These are phyloP conservation scores for Omphalotus olearius DNA, from an alignment of 1,284 basidiomycete species.

Conservation along the genomic window DNA sequence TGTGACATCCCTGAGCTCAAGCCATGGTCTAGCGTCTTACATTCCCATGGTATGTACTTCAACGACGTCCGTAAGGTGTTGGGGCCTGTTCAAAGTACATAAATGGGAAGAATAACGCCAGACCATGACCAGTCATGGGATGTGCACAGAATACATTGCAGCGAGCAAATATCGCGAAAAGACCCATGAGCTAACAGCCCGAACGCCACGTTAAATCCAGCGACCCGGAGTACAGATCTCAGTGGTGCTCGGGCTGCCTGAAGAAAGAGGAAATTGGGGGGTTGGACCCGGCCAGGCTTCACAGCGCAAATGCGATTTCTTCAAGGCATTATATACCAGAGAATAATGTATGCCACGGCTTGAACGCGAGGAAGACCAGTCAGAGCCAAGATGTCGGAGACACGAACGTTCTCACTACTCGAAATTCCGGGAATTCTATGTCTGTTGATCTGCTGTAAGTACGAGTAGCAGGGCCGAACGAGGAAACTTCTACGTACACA, in stretches of 20 bases:
- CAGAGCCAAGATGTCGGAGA: too few relatives aligned
- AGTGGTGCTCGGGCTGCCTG: not conserved
- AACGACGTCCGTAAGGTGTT: conserved; percentile 20
- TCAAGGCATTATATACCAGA: too few relatives aligned
- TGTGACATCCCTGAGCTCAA: too few relatives aligned
- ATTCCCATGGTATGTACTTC: conserved; percentile 41
- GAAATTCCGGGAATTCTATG: too few relatives aligned
- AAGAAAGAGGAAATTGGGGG: too few relatives aligned
- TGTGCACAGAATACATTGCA: not conserved
- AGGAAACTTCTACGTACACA: too few relatives aligned
- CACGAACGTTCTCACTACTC: too few relatives aligned
- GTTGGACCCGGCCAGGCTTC: too few relatives aligned
- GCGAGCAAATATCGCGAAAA: not conserved
- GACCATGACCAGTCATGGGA: conserved; percentile 1
- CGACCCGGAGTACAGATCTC: not conserved
- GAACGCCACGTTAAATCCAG: not conserved
- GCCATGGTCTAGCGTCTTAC: conserved; percentile 38
- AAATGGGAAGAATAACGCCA: conserved; percentile 28
- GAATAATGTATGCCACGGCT: too few relatives aligned
- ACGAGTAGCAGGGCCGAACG: too few relatives aligned
- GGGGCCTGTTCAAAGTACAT: conserved; percentile 16
- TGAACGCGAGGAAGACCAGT: not conserved
- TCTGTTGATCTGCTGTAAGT: too few relatives aligned
- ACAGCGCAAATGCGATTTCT: too few relatives aligned
- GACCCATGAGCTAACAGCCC: not conserved